Conservation (phyloP, 2,329 filamentous ascomycete genomes). For the Dendryphion nanum region DNA sequence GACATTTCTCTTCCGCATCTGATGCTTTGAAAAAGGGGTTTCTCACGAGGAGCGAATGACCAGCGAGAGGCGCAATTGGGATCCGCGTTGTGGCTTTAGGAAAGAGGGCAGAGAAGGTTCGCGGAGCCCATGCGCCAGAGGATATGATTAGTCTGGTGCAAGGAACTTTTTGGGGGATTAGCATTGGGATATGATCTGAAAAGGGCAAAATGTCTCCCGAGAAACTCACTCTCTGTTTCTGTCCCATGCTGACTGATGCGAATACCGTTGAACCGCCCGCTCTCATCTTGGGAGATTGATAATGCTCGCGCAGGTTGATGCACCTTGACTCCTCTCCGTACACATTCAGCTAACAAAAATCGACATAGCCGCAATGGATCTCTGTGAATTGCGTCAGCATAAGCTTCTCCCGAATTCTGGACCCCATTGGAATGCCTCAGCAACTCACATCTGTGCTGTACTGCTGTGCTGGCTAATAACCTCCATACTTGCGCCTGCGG, state of each 20-base stretch:
- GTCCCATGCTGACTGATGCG: constrained; percentile 49
- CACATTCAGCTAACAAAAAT: constrained; percentile 61
- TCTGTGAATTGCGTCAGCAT: constrained; percentile 40
- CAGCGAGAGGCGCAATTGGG: constrained; percentile 63
- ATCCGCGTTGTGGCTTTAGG: constrained; percentile 53
- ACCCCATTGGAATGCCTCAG: too few species aligned
- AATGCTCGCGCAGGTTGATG: constrained; percentile 63
- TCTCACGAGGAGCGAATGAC: constrained; percentile 68
- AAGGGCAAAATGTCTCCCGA: not conserved
- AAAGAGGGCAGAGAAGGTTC: constrained; percentile 66
- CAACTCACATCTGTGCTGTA: constrained; percentile 58
- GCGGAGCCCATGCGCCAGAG: constrained; percentile 69
- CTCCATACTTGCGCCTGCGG: constrained; percentile 57
- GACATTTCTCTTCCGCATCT: constrained; percentile 53
- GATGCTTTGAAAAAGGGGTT: constrained; percentile 55
- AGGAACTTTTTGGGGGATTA: constrained; percentile 47
- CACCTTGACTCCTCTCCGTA: constrained; percentile 61
- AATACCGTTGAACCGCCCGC: constrained; percentile 53
- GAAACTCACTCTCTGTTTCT: constrained; percentile 42
- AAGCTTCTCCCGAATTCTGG: not conserved
- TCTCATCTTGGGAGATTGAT: constrained; percentile 51
- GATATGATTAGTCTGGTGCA: constrained; percentile 66
- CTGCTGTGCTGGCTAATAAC: constrained; percentile 60
- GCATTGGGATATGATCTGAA: constrained; percentile 1
- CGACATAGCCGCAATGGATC: constrained; percentile 66